phyloP scores from a whole-genome alignment of 2,329 filamentous ascomycete species.

The Penicillium sp. region DNA sequence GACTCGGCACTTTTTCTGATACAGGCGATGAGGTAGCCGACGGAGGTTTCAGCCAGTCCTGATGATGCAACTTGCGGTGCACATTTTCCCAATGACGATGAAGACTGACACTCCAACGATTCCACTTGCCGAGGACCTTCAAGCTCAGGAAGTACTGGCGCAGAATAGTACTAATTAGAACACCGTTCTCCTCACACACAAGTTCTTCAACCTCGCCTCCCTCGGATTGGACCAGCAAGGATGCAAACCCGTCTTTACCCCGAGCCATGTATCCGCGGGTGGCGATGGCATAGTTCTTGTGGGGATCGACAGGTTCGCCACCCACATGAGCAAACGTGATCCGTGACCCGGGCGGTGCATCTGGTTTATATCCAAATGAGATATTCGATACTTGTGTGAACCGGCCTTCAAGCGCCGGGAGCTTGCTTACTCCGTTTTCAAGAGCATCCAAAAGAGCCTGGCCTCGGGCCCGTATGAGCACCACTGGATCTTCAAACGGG shows the following conservation, averaged over 20 bases:
- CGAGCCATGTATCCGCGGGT: constrained; percentile 85
- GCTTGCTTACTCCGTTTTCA: constrained; percentile 74
- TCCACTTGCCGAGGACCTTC: constrained; percentile 75
- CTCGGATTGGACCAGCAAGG: constrained; percentile 67
- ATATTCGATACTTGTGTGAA: constrained; percentile 88
- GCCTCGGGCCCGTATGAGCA: constrained; percentile 67
- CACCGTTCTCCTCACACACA: constrained; percentile 78
- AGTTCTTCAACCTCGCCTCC: constrained; percentile 72
- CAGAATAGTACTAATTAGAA: constrained; percentile 78
- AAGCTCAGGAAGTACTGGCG: constrained; percentile 88
- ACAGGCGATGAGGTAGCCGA: constrained; percentile 27
- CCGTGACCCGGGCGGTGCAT: constrained; percentile 54
- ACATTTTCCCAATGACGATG: constrained; percentile 61
- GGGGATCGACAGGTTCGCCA: constrained; percentile 55
- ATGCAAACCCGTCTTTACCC: constrained; percentile 78
- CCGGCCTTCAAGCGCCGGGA: constrained; percentile 76
- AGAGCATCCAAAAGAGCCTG: constrained; percentile 69
- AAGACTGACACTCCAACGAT: constrained; percentile 59
- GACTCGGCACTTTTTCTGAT: constrained; percentile 21
- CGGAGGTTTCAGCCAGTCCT: constrained; percentile 46
- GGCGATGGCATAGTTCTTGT: constrained; percentile 63
- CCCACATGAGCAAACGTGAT: constrained; percentile 59
- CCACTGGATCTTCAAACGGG: constrained; percentile 84
- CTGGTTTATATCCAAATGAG: constrained; percentile 64
- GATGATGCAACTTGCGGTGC: constrained; percentile 54